Evolutionary conservation across 495 filamentous ascomycete genomes (phyloP).

Genomic region (Penicillium diatomitis): DNA sequence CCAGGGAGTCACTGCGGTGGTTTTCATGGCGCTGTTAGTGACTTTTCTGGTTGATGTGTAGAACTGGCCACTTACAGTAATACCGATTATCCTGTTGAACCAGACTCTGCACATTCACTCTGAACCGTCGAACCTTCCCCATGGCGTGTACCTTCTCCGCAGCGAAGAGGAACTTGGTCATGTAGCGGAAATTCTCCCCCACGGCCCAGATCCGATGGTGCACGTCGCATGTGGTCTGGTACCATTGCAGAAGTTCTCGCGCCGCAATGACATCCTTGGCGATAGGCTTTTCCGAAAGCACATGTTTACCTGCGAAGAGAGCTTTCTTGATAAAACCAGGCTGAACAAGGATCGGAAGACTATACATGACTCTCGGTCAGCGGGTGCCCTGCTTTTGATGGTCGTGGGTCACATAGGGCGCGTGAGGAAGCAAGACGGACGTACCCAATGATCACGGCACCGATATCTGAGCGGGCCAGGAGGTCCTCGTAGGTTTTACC

Average conservation of each 20-base stretch:
- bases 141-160: slow-evolving; percentile 48
- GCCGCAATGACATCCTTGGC: slow-evolving; percentile 57
- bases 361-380: slow-evolving; percentile 20
- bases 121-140: slow-evolving; percentile 58
- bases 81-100: slow-evolving; percentile 51
- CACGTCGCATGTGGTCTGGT: slow-evolving; percentile 38
- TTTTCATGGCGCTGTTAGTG: neutral
- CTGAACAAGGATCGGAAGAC: slow-evolving; percentile 31
- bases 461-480: slow-evolving; percentile 54
- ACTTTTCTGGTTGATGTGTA: neutral
- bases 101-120: slow-evolving; percentile 43
- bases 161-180: slow-evolving; percentile 46
- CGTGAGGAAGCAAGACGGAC: slow-evolving; percentile 1
- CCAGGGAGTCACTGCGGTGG: slow-evolving; percentile 53
- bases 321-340: slow-evolving; percentile 34
- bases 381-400: neutral
- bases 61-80: slow-evolving; percentile 33
- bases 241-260: slow-evolving; percentile 52
- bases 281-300: slow-evolving; percentile 78
- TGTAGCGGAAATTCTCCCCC: slow-evolving; percentile 70
- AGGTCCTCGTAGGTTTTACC: slow-evolving; percentile 49
- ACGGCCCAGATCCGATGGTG: slow-evolving; percentile 50
- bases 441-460: slow-evolving; percentile 59
- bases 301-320: slow-evolving; percentile 65
- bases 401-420: neutral